These are phyloP conservation scores for Phylloporus sp. DNA, from an alignment of 768 basidiomycete genomes.

Conservation along the genomic window DNA sequence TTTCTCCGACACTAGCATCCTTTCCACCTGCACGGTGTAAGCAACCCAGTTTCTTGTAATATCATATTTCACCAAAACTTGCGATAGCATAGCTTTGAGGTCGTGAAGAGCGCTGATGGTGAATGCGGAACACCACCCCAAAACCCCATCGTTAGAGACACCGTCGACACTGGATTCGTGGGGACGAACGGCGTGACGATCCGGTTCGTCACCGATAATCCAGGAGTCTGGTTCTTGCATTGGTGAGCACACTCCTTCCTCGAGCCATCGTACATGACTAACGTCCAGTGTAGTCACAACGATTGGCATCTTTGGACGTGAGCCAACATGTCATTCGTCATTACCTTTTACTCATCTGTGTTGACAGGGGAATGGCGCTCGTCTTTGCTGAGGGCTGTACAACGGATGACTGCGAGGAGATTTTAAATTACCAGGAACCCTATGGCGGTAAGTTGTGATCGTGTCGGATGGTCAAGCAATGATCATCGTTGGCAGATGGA, in stretches of 20 bases:
- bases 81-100: slow-evolving; percentile 41
- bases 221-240: slow-evolving; percentile 38
- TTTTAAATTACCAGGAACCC: background rate
- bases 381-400: slow-evolving; percentile 12
- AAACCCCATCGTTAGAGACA: slow-evolving; percentile 54
- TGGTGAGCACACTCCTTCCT: slow-evolving; percentile 4
- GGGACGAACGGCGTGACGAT: slow-evolving; percentile 32
- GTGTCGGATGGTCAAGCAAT: too few species aligned
- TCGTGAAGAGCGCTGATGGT: slow-evolving; percentile 37
- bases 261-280: background rate
- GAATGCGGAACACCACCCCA: background rate
- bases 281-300: slow-evolving; percentile 11
- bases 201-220: slow-evolving; percentile 50
- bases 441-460: background rate
- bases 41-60: background rate
- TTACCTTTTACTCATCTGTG: too few species aligned
- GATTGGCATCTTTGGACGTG: slow-evolving; percentile 19
- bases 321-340: background rate
- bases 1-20: background rate
- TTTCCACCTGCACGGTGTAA: slow-evolving; percentile 23
- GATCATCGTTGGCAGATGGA: too few species aligned
- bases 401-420: slow-evolving; percentile 5
- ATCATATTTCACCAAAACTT: background rate
- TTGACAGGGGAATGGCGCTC: slow-evolving; percentile 14
- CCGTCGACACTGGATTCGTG: slow-evolving; percentile 28